phyloP scores from a whole-genome alignment of 2,329 filamentous ascomycete genomes.

The Didymella pomorum region DNA sequence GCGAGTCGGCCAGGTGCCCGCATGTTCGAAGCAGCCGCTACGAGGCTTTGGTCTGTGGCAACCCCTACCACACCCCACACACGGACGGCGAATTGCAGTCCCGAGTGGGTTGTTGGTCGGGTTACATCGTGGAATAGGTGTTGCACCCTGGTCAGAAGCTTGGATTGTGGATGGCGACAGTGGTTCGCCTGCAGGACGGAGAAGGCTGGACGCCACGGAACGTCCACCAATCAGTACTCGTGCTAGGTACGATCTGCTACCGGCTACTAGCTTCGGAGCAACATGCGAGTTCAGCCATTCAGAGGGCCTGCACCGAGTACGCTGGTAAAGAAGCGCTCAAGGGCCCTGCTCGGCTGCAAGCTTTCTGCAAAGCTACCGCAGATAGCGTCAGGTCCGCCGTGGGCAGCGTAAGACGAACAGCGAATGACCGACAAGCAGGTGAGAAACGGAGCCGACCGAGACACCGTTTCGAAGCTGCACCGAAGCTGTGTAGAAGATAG shows the following conservation, averaged over 20 bases:
- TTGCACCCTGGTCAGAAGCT: slow-evolving; percentile 35
- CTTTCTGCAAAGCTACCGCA: slow-evolving; percentile 37
- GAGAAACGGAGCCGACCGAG: slow-evolving; percentile 47
- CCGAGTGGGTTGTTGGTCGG: slow-evolving; percentile 38
- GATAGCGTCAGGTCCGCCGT: slow-evolving; percentile 40
- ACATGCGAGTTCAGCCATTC: slow-evolving; percentile 39
- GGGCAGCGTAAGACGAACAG: slow-evolving; percentile 16
- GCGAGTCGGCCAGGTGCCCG: slow-evolving; percentile 44
- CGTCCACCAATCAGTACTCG: slow-evolving; percentile 38
- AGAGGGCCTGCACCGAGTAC: slow-evolving; percentile 31
- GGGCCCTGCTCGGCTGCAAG: slow-evolving; percentile 36
- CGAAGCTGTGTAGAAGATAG: slow-evolving; percentile 48
- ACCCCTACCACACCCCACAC: slow-evolving; percentile 48
- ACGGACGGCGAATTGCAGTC: slow-evolving; percentile 45
- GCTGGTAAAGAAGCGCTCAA: slow-evolving; percentile 30
- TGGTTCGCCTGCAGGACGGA: slow-evolving; percentile 45
- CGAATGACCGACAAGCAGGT: slow-evolving; percentile 34
- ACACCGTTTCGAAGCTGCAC: slow-evolving; percentile 44
- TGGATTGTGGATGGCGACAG: slow-evolving; percentile 39
- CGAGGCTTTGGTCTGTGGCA: slow-evolving; percentile 47
- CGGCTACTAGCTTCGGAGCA: slow-evolving; percentile 47
- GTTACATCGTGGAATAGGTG: slow-evolving; percentile 48
- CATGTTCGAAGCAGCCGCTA: slow-evolving; percentile 45
- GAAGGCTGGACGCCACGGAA: slow-evolving; percentile 44
- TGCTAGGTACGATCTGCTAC: slow-evolving; percentile 40